These are phyloP conservation scores for Helianthus tuberosus DNA, from an alignment of 129 eudicot genomes.

Conservation along the genomic window DNA sequence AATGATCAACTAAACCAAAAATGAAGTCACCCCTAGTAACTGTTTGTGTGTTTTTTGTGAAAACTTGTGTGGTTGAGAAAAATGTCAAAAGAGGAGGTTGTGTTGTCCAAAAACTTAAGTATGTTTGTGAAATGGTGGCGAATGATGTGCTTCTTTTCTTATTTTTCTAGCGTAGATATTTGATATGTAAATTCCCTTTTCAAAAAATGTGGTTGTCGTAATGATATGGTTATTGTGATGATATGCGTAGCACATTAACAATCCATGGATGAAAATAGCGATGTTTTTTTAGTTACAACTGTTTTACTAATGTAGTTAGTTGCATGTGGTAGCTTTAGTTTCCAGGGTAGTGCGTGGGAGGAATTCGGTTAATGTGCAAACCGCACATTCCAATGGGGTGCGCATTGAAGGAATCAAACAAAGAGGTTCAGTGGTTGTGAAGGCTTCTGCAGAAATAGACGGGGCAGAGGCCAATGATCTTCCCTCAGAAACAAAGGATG, in stretches of 20 bases:
- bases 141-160: neutral
- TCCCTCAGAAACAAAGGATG: slow-evolving; percentile 49
- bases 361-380: slow-evolving; percentile 31
- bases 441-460: slow-evolving; percentile 57
- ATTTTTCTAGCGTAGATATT: neutral
- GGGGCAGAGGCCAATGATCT: slow-evolving; percentile 40
- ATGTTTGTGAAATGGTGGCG: neutral
- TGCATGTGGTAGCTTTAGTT: slow-evolving; percentile 40
- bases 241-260: neutral
- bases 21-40: neutral
- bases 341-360: slow-evolving; percentile 46
- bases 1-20: neutral
- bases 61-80: neutral
- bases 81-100: neutral
- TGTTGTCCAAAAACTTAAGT: neutral
- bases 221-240: neutral
- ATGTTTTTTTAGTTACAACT: neutral
- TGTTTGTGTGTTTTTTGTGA: neutral
- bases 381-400: slow-evolving; percentile 29
- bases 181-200: neutral
- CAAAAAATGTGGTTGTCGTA: no score
- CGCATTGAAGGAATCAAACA: slow-evolving; percentile 37
- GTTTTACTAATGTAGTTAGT: slow-evolving; percentile 23
- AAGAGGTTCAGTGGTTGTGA: slow-evolving; percentile 42
- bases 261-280: neutral